These are phyloP conservation scores for Hamamelis virginiana DNA, from an alignment of 164 flowering plant species.

Conservation along the genomic window DNA sequence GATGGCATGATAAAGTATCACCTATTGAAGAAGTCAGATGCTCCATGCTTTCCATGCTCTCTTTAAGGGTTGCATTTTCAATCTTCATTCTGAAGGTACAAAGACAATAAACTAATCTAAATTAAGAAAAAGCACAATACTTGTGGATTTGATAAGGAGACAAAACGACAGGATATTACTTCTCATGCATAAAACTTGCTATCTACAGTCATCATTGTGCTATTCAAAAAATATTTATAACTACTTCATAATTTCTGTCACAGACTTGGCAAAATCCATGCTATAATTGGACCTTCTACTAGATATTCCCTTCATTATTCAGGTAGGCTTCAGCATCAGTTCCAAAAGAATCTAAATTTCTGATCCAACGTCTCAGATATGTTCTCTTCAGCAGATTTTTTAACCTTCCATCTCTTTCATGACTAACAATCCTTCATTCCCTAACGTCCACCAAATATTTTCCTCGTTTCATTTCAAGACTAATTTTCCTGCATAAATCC, in stretches of 20 bases:
- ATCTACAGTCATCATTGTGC: too few species aligned
- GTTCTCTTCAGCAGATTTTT: constrained; percentile 71
- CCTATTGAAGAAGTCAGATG: constrained; percentile 82
- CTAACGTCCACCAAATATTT: constrained; percentile 24
- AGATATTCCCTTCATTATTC: constrained; percentile 31
- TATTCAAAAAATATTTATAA: too few species aligned
- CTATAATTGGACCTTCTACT: constrained; percentile 32
- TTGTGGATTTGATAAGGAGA: neutral
- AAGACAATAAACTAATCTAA: neutral
- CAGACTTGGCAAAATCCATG: constrained; percentile 80
- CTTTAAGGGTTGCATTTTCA: constrained; percentile 87
- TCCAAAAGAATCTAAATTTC: constrained; percentile 36
- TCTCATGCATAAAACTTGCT: neutral
- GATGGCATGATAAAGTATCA: constrained; percentile 16
- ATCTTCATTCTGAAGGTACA: constrained; percentile 61
- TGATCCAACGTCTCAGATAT: constrained; percentile 68
- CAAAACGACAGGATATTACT: neutral
- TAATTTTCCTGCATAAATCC: constrained; percentile 47
- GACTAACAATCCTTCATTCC: constrained; percentile 32
- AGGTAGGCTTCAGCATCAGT: constrained; percentile 30
- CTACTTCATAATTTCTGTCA: too few species aligned
- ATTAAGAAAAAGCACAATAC: neutral
- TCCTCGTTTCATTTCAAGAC: constrained; percentile 35
- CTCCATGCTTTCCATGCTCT: constrained; percentile 76
- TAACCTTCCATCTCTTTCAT: constrained; percentile 66